A percentile compares a stretch with the other conserved stretches of the same genome.
These are phyloP conservation scores for Isoetes engelmannii DNA, from an alignment of 83 land plant species.

Conservation along the genomic window DNA sequence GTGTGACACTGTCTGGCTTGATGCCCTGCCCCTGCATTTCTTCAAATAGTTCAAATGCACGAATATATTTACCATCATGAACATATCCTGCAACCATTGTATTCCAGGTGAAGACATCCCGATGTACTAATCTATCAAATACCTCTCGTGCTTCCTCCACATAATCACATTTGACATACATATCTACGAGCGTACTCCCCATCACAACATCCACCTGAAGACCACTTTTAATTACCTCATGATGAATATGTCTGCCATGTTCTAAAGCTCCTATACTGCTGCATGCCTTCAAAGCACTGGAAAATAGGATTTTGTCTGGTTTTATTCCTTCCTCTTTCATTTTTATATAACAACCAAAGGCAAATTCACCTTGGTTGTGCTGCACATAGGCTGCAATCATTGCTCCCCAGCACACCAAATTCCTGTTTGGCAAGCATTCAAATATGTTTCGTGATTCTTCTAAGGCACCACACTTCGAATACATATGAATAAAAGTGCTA, in stretches of 20 bases:
- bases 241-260: background rate
- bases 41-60: slow-evolving; percentile 21
- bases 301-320: background rate
- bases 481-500: slow-evolving; percentile 4
- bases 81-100: slow-evolving; percentile 48
- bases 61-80: slow-evolving; percentile 17
- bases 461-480: background rate
- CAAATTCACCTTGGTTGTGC: background rate
- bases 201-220: background rate
- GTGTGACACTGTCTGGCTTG: slow-evolving; percentile 42
- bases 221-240: background rate
- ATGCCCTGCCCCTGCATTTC: slow-evolving; percentile 31
- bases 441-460: background rate
- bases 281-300: background rate
- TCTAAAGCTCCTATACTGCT: background rate
- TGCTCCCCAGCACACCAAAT: slow-evolving; percentile 8
- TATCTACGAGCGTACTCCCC: background rate
- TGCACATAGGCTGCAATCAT: background rate
- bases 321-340: background rate
- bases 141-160: slow-evolving; percentile 46
- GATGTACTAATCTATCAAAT: slow-evolving; percentile 36
- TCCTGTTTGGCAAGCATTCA: background rate
- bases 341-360: background rate
- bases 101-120: slow-evolving; percentile 35
- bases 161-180: slow-evolving; percentile 28